Percentiles rank a stretch among this genome's conserved stretches.
Conservation (phyloP, 1,284 basidiomycete genomes). For the Hypsizygus ulmarius region DNA sequence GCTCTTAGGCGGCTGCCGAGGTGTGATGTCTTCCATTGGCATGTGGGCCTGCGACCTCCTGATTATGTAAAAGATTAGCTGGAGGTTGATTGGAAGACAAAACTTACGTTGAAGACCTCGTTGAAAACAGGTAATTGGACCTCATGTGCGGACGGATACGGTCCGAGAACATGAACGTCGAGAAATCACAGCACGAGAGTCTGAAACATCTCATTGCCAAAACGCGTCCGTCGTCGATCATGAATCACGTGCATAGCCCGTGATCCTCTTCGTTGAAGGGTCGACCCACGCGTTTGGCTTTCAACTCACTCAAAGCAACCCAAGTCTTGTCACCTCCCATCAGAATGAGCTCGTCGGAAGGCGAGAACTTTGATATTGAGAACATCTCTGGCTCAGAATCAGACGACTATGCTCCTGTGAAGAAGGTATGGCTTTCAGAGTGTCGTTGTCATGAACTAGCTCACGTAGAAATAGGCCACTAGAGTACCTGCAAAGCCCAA, state of each 20-base stretch:
- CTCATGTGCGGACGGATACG: background rate
- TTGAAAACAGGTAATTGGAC: background rate
- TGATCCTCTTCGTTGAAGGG: background rate
- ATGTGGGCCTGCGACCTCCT: background rate
- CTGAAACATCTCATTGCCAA: background rate
- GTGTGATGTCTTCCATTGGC: background rate
- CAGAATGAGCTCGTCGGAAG: slow-evolving; percentile 53
- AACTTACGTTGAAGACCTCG: background rate
- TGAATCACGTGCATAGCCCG: background rate
- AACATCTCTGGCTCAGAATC: slow-evolving; percentile 60
- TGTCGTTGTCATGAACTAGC: background rate
- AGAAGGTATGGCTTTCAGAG: slow-evolving; percentile 46
- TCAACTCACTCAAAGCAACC: background rate
- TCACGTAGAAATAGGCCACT: slow-evolving; percentile 26
- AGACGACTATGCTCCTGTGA: slow-evolving; percentile 62
- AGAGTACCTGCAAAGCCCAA: slow-evolving; percentile 46
- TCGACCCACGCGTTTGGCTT: slow-evolving; percentile 2
- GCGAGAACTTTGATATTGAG: slow-evolving; percentile 63
- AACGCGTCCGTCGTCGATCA: background rate
- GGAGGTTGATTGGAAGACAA: background rate
- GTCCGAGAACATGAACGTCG: background rate
- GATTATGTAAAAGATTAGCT: slow-evolving; percentile 13
- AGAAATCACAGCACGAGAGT: background rate
- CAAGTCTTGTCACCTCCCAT: background rate
- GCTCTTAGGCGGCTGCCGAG: too few species aligned